Base-by-base conservation (phyloP, 768 basidiomycete genomes). In the Cytidiella melzeri region DNA sequence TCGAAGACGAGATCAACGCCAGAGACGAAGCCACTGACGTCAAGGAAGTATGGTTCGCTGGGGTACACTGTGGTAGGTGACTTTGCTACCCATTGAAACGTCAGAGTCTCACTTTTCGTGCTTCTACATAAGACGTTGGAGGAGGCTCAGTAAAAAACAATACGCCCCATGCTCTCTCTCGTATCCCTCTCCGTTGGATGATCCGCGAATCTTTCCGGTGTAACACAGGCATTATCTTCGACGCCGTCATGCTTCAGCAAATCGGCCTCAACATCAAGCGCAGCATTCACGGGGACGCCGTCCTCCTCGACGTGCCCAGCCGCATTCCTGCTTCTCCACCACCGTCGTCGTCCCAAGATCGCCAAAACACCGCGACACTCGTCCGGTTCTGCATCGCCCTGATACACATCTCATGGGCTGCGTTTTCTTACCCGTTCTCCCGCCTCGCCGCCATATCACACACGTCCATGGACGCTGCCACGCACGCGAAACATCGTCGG, bases 41-140 rank as follows among this genome's bases (percentile, higher is more conserved):
- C n/a, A 70, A 77, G 47, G 82, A 86, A 57, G 83, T 86, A 1
- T 85, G 83, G 82, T 84, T 85, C 59, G 67, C 80, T 1, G 81
- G 72, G 1, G 61, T 65, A 26, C 73, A 72, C 30, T 61, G 61
- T 18, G 71, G 72, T 54, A 58, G 51, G 71, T 68, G 21, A 10
- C 57, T 47, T 12, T n/a, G n/a, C n/a, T n/a, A 13, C 11, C 21
- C 9, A 36, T 2, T 9, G 36, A 5, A 44, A 5, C 46, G 13
- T 24, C 3, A 5, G 38, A 24, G 24, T 47, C 19, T n/a, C 10
- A 5, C 36, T 2, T 21, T 43, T 3, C 18, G 13, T 15, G 7
- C 10, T 42, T 39, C 25, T 28, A 50, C 28, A 5, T 26, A 53
- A n/a, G 64, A 66, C 46, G 66, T 69, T 27, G 68, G 68, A 20